Evolutionary conservation across 805 yeast species (phyloP).

Genomic region (Metschnikowia proteae): DNA sequence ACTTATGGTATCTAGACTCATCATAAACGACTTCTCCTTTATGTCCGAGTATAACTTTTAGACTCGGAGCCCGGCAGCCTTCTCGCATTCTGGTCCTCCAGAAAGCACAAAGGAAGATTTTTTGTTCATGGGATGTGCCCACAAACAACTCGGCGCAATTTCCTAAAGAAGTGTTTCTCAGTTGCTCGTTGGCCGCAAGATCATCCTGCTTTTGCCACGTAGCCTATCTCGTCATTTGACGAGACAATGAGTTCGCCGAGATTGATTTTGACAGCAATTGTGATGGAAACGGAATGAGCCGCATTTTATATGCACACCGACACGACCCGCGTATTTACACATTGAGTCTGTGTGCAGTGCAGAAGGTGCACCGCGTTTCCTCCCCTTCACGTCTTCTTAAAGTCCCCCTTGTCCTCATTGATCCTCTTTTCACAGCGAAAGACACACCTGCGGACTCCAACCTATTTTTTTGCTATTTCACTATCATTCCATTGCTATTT

Average conservation of each 20-base stretch:
- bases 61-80: background rate
- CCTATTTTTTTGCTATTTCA: background rate
- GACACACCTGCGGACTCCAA: background rate
- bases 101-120: no score
- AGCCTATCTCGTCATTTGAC: background rate
- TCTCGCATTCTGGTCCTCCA: background rate
- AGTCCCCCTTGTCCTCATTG: slow-evolving; percentile 8
- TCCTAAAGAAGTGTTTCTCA: no score
- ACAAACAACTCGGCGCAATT: no score
- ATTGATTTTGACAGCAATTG: slow-evolving; percentile 1
- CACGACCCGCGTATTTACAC: slow-evolving; percentile 11
- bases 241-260: no score
- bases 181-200: no score
- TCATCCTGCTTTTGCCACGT: background rate
- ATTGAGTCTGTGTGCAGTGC: slow-evolving; percentile 5
- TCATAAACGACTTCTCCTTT: no score
- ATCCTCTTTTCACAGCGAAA: slow-evolving; percentile 1
- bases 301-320: slow-evolving; percentile 9
- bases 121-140: no score
- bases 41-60: no score
- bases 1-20: background rate
- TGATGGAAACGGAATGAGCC: background rate
- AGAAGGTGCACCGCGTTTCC: slow-evolving; percentile 11
- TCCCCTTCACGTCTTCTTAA: slow-evolving; percentile 10
- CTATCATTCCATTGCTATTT: background rate